Evolutionary conservation across 768 basidiomycete genomes (phyloP), one percentile per base, ranked within the genome.

Genomic region (Leucogyrophana mollusca): DNA sequence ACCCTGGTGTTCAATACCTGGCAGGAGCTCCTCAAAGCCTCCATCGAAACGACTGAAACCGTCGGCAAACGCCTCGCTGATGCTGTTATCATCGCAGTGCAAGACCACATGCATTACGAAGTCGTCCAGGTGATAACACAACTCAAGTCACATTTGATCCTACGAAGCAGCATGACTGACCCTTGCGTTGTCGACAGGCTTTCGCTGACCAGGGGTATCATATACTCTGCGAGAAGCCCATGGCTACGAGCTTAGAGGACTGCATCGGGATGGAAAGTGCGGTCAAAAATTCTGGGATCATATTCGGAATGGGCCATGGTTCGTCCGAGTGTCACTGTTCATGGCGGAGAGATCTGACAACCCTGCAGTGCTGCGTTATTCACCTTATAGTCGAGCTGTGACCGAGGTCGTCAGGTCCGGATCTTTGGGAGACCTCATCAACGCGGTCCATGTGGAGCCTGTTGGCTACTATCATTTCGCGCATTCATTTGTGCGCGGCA

Each of bases 231-330:
- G 92, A 94, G 75, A 94, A 94, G 61, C 92, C 92, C 0, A 90
- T 94, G 86, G 88, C 90, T 1, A 92, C 87, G 4, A 78, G 63
- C 43, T 56, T 87, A 30, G 72, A 76, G 43, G 89, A 89, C 52
- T 88, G 91, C 49, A 60, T 94, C 40, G 73, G 71, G 61, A 93
- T 94, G 73, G 82, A 88, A 51, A 69, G 71, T 24, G 87, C 81
- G 0, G 74, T 94, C 23, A 82, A 79, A 63, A 74, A 81, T 25
- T 77, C 84, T 2, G 80, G 79, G 1, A 73, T 80, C 34, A 84
- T 94, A 53, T 94, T 92, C 69, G 92, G 87, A 14, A 81, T 90
- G 74, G 87, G 92, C 1, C 92, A 94, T 56, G 91, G 91, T 89
- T 53, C 45, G 73, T 58, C n/a, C n/a, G 37, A n/a, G 27, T 30